Evolutionary conservation across 495 filamentous ascomycete genomes (phyloP).

Genomic region (Bacidia rubella): DNA sequence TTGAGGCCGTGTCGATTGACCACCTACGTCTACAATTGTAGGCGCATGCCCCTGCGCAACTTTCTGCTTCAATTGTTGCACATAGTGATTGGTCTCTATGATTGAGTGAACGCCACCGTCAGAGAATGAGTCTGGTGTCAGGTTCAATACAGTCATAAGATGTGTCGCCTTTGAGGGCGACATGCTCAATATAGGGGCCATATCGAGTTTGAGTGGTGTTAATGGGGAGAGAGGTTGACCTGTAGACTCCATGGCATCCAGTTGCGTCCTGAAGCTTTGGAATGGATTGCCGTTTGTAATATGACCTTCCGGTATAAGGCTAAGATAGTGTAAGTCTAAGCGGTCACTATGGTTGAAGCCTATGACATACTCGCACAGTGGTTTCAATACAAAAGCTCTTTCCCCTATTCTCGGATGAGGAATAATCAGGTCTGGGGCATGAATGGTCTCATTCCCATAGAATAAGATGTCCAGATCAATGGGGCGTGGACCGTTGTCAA

Average conservation of each 20-base stretch:
- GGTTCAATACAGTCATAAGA: conserved; percentile 89
- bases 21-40: conserved; percentile 75
- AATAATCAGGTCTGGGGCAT: conserved; percentile 59
- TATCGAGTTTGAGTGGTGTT: conserved; percentile 48
- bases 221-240: conserved; percentile 44
- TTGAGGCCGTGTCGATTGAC: conserved; percentile 77
- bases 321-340: conserved; percentile 21
- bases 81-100: not conserved
- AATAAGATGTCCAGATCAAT: conserved; percentile 92
- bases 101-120: conserved; percentile 58
- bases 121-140: conserved; percentile 95
- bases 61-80: conserved; percentile 19
- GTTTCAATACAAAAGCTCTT: conserved; percentile 83
- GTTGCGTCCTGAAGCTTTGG: conserved; percentile 35
- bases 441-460: conserved; percentile 55
- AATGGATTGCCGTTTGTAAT: conserved; percentile 25
- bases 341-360: not conserved
- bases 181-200: conserved; percentile 49
- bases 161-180: conserved; percentile 53
- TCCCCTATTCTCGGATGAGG: conserved; percentile 81
- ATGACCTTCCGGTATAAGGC: conserved; percentile 49
- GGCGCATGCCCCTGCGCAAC: conserved; percentile 34
- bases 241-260: conserved; percentile 48
- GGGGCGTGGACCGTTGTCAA: conserved; percentile 86
- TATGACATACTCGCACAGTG: conserved; percentile 62